Evolutionary conservation across 495 filamentous ascomycete genomes (phyloP).

Genomic region (Lasiosphaeria ovina): DNA sequence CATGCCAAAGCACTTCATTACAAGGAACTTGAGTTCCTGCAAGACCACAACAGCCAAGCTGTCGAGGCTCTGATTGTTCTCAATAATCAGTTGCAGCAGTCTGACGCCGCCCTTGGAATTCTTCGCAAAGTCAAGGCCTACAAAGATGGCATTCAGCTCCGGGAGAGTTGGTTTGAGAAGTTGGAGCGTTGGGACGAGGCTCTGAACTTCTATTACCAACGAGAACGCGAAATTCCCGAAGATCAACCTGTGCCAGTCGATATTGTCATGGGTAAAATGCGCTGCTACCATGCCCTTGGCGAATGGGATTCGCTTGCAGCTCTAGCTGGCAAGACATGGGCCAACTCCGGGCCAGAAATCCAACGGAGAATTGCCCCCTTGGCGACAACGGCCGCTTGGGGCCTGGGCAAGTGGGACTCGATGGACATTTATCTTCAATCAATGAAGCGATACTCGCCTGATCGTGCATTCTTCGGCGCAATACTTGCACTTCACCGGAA

Average conservation of each 20-base stretch:
- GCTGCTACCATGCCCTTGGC: slow-evolving; percentile 92
- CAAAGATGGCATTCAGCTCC: slow-evolving; percentile 82
- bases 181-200: slow-evolving; percentile 98
- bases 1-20: slow-evolving; percentile 98
- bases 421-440: slow-evolving; percentile 96
- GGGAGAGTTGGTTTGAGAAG: slow-evolving; percentile 99
- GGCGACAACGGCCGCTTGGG: slow-evolving; percentile 97
- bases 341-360: slow-evolving; percentile 77
- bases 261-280: slow-evolving; percentile 98
- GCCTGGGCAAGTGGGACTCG: slow-evolving; percentile 89
- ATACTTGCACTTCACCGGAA: slow-evolving; percentile 92
- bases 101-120: slow-evolving; percentile 95
- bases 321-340: slow-evolving; percentile 90
- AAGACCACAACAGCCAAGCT: slow-evolving; percentile 92
- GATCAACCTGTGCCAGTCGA: slow-evolving; percentile 69
- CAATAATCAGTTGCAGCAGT: slow-evolving; percentile 97
- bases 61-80: slow-evolving; percentile 97
- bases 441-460: slow-evolving; percentile 89
- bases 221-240: slow-evolving; percentile 63
- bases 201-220: slow-evolving; percentile 82
- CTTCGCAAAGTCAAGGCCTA: slow-evolving; percentile 91
- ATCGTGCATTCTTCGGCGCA: slow-evolving; percentile 95
- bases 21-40: slow-evolving; percentile 96
- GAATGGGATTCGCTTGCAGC: slow-evolving; percentile 92
- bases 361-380: slow-evolving; percentile 85